Evolutionary conservation across 2,329 filamentous ascomycete genomes (phyloP).

Genomic region (Celoporthe dispersa): DNA sequence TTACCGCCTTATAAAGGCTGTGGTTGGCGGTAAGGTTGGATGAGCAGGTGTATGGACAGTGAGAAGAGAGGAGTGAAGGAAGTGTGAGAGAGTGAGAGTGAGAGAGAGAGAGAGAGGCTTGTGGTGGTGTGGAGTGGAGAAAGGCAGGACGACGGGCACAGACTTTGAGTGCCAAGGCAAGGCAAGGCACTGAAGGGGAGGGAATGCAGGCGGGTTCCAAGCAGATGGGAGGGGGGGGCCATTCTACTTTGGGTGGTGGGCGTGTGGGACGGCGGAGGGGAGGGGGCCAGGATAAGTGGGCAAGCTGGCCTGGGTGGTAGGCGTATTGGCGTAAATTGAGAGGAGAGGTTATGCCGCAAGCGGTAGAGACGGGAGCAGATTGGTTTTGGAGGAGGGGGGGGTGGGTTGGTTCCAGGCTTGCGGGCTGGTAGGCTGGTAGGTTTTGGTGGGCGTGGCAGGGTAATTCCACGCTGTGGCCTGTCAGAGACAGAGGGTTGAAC

Average conservation of each 20-base stretch:
- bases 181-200: constrained; percentile 8
- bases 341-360: constrained; percentile 5
- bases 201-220: constrained; percentile 11
- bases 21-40: background rate
- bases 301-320: background rate
- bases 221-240: constrained; percentile 2
- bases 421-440: background rate
- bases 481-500: background rate
- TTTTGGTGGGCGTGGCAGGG: background rate
- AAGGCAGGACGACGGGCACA: constrained; percentile 2
- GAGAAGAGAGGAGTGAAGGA: background rate
- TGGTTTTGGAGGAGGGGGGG: background rate
- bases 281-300: background rate
- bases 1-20: background rate
- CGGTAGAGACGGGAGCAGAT: constrained; percentile 5
- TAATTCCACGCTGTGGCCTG: background rate
- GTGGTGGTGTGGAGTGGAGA: constrained; percentile 12
- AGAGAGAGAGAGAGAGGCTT: constrained; percentile 3
- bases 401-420: background rate
- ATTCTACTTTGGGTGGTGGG: background rate
- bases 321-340: background rate
- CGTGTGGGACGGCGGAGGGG: background rate
- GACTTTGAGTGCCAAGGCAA: constrained; percentile 5
- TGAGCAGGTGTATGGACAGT: background rate
- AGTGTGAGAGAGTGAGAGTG: background rate